These are phyloP conservation scores for Seiridium cupressi DNA, from an alignment of 2,329 filamentous ascomycete genomes.

Conservation along the genomic window DNA sequence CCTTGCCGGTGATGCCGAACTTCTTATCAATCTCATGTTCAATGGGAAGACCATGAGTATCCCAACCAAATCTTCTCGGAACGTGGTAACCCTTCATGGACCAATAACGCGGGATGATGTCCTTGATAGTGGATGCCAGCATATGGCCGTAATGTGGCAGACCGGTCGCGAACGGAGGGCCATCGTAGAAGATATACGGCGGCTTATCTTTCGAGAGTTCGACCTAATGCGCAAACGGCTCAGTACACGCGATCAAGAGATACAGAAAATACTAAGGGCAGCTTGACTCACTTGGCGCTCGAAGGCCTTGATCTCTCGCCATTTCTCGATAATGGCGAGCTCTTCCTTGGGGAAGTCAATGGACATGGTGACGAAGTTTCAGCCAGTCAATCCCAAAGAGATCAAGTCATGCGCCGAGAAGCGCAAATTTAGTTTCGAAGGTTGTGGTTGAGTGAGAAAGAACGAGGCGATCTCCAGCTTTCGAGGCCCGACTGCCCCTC, in stretches of 20 bases:
- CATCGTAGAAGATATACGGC: conserved; percentile 94
- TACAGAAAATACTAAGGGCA: not conserved
- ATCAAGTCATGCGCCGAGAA: not conserved
- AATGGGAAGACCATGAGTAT: conserved; percentile 90
- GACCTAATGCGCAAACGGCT: conserved; percentile 35
- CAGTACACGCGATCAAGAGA: not conserved
- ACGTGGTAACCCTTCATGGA: conserved; percentile 96
- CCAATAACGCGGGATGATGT: conserved; percentile 95
- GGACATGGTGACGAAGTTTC: conserved; percentile 54
- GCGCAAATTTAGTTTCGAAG: not conserved
- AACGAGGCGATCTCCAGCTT: conserved; percentile 2
- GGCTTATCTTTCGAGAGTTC: conserved; percentile 80
- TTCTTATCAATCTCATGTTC: conserved; percentile 99
- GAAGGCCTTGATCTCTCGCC: conserved; percentile 92
- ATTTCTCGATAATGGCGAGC: conserved; percentile 78
- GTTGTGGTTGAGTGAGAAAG: not conserved
- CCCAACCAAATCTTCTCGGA: conserved; percentile 91
- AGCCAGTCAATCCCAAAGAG: not conserved
- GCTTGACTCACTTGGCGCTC: conserved; percentile 64
- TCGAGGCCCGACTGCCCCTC: conserved; percentile 1
- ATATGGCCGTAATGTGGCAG: conserved; percentile 70
- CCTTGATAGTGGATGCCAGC: conserved; percentile 91
- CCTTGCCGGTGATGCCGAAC: conserved; percentile 81
- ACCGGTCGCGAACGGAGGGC: conserved; percentile 75
- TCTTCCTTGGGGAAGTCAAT: conserved; percentile 94